Percentiles rank a stretch among this genome's conserved stretches.
Evolutionary conservation across 148 eudicot species (phyloP).

Genomic region (Spergularia bocconei): DNA sequence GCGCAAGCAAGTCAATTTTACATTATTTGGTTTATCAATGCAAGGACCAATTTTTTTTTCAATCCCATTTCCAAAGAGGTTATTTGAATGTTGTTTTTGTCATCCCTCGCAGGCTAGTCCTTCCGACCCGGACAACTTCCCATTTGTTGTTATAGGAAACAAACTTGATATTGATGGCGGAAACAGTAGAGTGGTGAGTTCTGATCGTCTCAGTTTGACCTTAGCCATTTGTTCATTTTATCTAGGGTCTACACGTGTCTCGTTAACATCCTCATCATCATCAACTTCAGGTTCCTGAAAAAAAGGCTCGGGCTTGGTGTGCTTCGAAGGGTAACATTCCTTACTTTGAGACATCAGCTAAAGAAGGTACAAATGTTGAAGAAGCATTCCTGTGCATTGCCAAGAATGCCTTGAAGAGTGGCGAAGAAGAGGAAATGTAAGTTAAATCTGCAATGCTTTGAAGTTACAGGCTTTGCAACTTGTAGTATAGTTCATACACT

Average conservation of each 20-base stretch:
- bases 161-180: constrained; percentile 91
- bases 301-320: constrained; percentile 96
- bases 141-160: constrained; percentile 95
- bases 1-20: no score
- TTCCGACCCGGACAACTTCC: constrained; percentile 94
- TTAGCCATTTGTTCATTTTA: neutral
- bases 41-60: neutral
- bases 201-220: neutral
- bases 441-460: constrained; percentile 20
- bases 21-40: no score
- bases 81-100: constrained; percentile 6
- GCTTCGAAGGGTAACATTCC: constrained; percentile 94
- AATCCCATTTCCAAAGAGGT: neutral
- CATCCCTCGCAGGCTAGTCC: constrained; percentile 74
- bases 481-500: neutral
- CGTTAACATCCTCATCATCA: neutral
- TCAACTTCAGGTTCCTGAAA: constrained; percentile 76
- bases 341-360: constrained; percentile 95
- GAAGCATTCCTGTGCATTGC: constrained; percentile 97
- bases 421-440: constrained; percentile 95
- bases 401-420: constrained; percentile 79
- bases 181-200: constrained; percentile 77
- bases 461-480: neutral
- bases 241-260: neutral
- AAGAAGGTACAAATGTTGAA: constrained; percentile 86